A percentile compares a stretch with the other conserved stretches of the same genome.
phyloP scores from a whole-genome alignment of 805 yeast genomes.

The Kazachstania viticola region DNA sequence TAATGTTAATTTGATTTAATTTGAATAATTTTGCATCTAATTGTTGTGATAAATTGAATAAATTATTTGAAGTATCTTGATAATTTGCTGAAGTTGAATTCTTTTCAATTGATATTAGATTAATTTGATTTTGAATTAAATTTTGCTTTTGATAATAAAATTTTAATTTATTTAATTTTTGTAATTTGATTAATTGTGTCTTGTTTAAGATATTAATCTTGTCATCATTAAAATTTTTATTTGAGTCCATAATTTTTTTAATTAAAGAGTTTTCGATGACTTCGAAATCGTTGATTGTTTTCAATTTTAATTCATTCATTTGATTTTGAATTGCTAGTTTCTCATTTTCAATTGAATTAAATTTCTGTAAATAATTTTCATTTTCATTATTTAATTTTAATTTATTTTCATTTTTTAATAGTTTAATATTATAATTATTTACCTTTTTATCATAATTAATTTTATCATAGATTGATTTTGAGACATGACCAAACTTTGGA shows the following conservation, averaged over 20 bases:
- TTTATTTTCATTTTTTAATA: slow-evolving; percentile 7
- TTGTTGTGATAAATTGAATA: slow-evolving; percentile 14
- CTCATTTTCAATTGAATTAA: slow-evolving; percentile 12
- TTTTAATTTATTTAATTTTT: slow-evolving; percentile 17
- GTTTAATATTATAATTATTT: slow-evolving; percentile 13
- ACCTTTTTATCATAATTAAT: slow-evolving; percentile 13
- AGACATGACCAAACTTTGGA: slow-evolving; percentile 15
- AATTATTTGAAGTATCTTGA: slow-evolving; percentile 11
- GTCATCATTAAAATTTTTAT: slow-evolving; percentile 10
- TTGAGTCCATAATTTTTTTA: slow-evolving; percentile 13
- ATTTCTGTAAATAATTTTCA: slow-evolving; percentile 12
- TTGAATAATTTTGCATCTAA: slow-evolving; percentile 21
- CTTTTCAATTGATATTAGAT: slow-evolving; percentile 13
- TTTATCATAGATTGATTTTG: slow-evolving; percentile 22
- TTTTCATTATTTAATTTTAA: slow-evolving; percentile 13
- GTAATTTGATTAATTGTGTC: slow-evolving; percentile 18
- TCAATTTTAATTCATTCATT: slow-evolving; percentile 13
- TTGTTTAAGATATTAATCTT: slow-evolving; percentile 18
- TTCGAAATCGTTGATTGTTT: slow-evolving; percentile 16
- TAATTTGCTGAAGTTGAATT: slow-evolving; percentile 11
- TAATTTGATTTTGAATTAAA: slow-evolving; percentile 20
- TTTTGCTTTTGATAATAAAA: slow-evolving; percentile 12
- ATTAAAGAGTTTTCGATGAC: slow-evolving; percentile 15
- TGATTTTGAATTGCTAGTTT: slow-evolving; percentile 11
- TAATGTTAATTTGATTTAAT: slow-evolving; percentile 12